Evolutionary conservation across 2,329 filamentous ascomycete species (phyloP).

Genomic region (Sphaerostilbella broomeana): DNA sequence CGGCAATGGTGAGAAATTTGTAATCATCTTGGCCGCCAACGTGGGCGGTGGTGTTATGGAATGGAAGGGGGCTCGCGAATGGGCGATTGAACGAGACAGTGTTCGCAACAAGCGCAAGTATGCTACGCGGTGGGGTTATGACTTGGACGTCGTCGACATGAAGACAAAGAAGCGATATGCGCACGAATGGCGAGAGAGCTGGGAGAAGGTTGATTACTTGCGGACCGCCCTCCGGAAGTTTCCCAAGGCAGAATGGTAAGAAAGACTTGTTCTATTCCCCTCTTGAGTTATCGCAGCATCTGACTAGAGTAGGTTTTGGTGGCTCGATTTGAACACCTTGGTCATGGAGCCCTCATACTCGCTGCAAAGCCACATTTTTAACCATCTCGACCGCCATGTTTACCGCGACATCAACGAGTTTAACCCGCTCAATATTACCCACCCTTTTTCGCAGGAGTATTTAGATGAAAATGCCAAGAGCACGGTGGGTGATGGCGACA

Average conservation of each 20-base stretch:
- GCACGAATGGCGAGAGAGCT: constrained; percentile 98
- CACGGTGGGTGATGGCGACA: constrained; percentile 66
- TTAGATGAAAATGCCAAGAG: constrained; percentile 71
- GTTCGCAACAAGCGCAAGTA: constrained; percentile 93
- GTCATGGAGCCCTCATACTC: constrained; percentile 95
- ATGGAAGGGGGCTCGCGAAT: constrained; percentile 95
- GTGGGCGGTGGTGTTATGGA: constrained; percentile 97
- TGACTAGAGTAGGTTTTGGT: constrained; percentile 82
- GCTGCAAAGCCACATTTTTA: constrained; percentile 84
- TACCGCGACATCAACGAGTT: constrained; percentile 96
- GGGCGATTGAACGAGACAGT: constrained; percentile 96
- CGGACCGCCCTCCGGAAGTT: constrained; percentile 87
- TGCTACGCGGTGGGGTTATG: constrained; percentile 81
- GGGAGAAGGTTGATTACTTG: constrained; percentile 97
- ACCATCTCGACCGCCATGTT: constrained; percentile 62
- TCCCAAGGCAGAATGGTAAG: constrained; percentile 90
- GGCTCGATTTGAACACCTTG: constrained; percentile 95
- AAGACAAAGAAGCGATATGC: constrained; percentile 97
- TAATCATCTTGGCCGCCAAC: constrained; percentile 90
- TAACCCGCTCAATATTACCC: constrained; percentile 89
- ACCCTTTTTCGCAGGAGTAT: constrained; percentile 67
- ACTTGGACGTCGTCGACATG: constrained; percentile 96
- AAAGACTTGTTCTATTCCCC: background rate
- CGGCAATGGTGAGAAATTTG: constrained; percentile 83
- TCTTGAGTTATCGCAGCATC: constrained; percentile 27